Evolutionary conservation across 2,329 filamentous ascomycete species (phyloP).

Genomic region (Pseudogymnoascus destructans): DNA sequence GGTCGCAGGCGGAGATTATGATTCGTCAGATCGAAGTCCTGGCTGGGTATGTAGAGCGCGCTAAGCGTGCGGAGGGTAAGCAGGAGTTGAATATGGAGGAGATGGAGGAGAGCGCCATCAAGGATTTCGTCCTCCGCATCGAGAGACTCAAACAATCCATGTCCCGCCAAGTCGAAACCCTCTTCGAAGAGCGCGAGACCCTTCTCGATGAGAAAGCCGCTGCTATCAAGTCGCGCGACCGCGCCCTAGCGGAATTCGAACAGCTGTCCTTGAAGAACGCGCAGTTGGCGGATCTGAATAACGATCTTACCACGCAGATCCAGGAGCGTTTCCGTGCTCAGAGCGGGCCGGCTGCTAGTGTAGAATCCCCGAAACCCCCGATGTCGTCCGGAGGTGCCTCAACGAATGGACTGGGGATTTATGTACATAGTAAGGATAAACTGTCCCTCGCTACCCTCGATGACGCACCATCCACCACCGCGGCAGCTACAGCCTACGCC

Average conservation of each 20-base stretch:
- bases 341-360: conserved; percentile 30
- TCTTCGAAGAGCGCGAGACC: conserved; percentile 62
- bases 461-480: not conserved
- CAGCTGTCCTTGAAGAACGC: conserved; percentile 88
- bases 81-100: conserved; percentile 67
- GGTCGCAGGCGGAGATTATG: conserved; percentile 91
- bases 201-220: conserved; percentile 74
- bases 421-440: conserved; percentile 39
- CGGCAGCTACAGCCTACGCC: not conserved
- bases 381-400: conserved; percentile 16
- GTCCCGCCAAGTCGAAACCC: conserved; percentile 43
- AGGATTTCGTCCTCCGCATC: conserved; percentile 71
- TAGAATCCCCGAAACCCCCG: conserved; percentile 30
- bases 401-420: conserved; percentile 45
- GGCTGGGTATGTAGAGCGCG: conserved; percentile 74
- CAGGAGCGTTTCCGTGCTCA: conserved; percentile 85
- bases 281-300: conserved; percentile 88
- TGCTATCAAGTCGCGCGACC: conserved; percentile 75
- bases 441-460: conserved; percentile 16
- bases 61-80: conserved; percentile 76
- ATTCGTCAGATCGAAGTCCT: conserved; percentile 83
- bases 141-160: conserved; percentile 48
- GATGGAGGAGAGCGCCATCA: conserved; percentile 80
- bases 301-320: conserved; percentile 86
- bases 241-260: conserved; percentile 89